Percentiles rank a stretch among this genome's conserved stretches.
Evolutionary conservation across 2,329 filamentous ascomycete genomes (phyloP).

Genomic region (Talaromyces marneffei): DNA sequence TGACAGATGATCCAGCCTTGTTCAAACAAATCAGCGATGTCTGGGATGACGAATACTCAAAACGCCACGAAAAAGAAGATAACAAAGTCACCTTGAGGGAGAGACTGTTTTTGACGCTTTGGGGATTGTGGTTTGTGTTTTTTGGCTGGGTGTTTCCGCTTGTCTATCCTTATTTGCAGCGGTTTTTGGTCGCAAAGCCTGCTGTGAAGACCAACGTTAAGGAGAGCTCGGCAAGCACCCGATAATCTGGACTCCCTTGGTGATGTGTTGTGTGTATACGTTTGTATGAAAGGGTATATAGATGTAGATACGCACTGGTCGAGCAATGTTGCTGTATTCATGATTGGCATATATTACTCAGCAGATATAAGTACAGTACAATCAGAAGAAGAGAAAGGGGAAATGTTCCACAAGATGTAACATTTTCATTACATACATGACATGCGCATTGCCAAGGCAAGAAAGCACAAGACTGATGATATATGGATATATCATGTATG

Average conservation of each 20-base stretch:
- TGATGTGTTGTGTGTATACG: background rate
- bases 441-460: background rate
- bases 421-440: background rate
- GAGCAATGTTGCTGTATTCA: background rate
- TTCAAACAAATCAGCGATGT: conserved; percentile 10
- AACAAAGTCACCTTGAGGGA: conserved; percentile 7
- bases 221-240: conserved; percentile 1
- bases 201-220: background rate
- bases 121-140: conserved; percentile 8
- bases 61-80: background rate
- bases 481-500: background rate
- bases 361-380: background rate
- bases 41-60: conserved; percentile 6
- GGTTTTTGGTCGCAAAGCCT: conserved; percentile 7
- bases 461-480: background rate
- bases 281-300: background rate
- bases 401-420: background rate
- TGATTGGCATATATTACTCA: background rate
- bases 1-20: conserved; percentile 71
- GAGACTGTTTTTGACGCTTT: background rate
- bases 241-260: background rate
- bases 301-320: background rate
- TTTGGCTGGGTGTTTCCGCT: conserved; percentile 9
- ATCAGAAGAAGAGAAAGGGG: background rate
- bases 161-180: conserved; percentile 5